phyloP scores from a whole-genome alignment of 345 rosid species.

The Citrus trifoliata region DNA sequence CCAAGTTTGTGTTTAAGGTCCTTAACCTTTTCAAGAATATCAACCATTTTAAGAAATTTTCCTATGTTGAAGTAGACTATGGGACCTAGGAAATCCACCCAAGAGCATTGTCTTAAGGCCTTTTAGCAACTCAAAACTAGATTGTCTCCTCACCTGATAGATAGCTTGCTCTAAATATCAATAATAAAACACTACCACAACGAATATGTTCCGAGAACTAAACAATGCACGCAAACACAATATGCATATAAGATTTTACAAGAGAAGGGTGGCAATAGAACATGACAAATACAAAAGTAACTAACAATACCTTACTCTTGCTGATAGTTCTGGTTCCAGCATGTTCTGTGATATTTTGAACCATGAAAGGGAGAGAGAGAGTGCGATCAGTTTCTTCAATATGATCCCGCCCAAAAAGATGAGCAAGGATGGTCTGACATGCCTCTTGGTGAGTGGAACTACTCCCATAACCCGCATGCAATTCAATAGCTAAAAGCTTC shows the following conservation, averaged over 20 bases:
- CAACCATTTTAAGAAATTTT: not conserved
- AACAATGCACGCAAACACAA: not conserved
- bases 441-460: constrained; percentile 65
- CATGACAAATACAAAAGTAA: not conserved
- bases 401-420: constrained; percentile 71
- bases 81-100: not conserved
- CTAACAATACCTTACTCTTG: constrained; percentile 69
- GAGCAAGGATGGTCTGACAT: constrained; percentile 66
- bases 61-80: not conserved
- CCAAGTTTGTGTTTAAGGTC: not conserved
- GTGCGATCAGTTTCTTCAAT: constrained; percentile 34
- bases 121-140: not conserved
- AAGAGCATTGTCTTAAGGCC: not conserved
- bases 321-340: constrained; percentile 52
- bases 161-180: not conserved
- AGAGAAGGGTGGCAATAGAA: not conserved
- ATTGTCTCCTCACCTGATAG: not conserved
- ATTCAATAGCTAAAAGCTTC: constrained; percentile 83
- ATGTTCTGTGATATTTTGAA: constrained; percentile 42
- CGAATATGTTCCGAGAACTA: not conserved
- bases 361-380: constrained; percentile 35
- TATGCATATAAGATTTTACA: not conserved
- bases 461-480: constrained; percentile 67
- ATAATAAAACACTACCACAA: not conserved
- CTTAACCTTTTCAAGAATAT: not conserved